Evolutionary conservation across 208 protist species (phyloP).

Genomic region (Lotmaria passim): DNA sequence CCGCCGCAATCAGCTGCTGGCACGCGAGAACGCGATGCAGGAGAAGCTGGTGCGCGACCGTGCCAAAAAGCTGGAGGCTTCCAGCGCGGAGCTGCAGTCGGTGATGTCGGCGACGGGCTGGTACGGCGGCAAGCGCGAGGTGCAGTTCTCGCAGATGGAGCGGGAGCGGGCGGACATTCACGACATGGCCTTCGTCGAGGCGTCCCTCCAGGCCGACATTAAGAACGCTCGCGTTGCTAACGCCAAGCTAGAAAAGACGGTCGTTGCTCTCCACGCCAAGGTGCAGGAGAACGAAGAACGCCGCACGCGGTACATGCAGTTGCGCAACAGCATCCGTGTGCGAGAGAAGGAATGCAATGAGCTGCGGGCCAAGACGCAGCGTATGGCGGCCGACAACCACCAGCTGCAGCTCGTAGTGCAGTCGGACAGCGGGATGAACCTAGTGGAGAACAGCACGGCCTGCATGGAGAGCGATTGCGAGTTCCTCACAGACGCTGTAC

Average conservation of each 20-base stretch:
- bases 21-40: slow-evolving; percentile 71
- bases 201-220: slow-evolving; percentile 61
- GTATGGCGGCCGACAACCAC: slow-evolving; percentile 45
- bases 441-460: slow-evolving; percentile 56
- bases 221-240: slow-evolving; percentile 56
- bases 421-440: slow-evolving; percentile 47
- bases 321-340: slow-evolving; percentile 79
- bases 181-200: slow-evolving; percentile 72
- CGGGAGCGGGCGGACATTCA: slow-evolving; percentile 46
- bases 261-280: slow-evolving; percentile 55
- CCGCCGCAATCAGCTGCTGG: slow-evolving; percentile 80
- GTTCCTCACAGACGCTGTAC: slow-evolving; percentile 72
- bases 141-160: slow-evolving; percentile 39
- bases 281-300: slow-evolving; percentile 50
- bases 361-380: slow-evolving; percentile 57
- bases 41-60: slow-evolving; percentile 65
- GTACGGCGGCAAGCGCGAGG: slow-evolving; percentile 55
- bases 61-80: slow-evolving; percentile 52
- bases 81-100: slow-evolving; percentile 45
- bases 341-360: slow-evolving; percentile 72
- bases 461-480: slow-evolving; percentile 82
- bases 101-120: slow-evolving; percentile 76
- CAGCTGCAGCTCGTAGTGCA: slow-evolving; percentile 42
- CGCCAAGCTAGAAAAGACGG: slow-evolving; percentile 71
- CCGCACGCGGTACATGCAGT: slow-evolving; percentile 52